Percentiles rank a stretch among this genome's conserved stretches.
These are phyloP conservation scores for Phytophthora nicotianae DNA, from an alignment of 352 stramenopile species.

Conservation along the genomic window DNA sequence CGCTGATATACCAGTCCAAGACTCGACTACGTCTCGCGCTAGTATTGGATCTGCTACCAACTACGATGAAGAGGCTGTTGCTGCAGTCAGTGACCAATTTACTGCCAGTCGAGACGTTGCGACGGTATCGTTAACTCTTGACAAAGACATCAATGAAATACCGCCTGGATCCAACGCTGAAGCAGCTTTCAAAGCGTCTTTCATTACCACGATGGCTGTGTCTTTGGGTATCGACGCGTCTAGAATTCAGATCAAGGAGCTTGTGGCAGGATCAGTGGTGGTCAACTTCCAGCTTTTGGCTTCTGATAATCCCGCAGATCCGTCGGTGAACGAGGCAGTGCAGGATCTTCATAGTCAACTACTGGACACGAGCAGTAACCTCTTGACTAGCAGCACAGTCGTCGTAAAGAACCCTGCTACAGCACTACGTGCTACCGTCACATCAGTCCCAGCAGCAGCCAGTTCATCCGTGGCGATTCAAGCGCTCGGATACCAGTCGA, in stretches of 20 bases:
- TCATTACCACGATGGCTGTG: constrained; percentile 36
- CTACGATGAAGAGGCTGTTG: constrained; percentile 41
- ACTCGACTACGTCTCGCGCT: constrained; percentile 28
- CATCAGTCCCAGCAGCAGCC: constrained; percentile 14
- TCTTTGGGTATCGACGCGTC: constrained; percentile 56
- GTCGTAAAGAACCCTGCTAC: constrained; percentile 36
- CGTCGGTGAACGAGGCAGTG: constrained; percentile 52
- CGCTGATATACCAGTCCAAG: constrained; percentile 42
- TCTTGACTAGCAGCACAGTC: constrained; percentile 41
- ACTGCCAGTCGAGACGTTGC: constrained; percentile 54
- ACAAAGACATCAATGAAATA: constrained; percentile 66
- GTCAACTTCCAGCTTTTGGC: constrained; percentile 67
- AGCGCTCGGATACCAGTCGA: constrained; percentile 61
- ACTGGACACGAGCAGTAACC: constrained; percentile 36
- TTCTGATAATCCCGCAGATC: constrained; percentile 52
- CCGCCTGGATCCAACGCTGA: constrained; percentile 57
- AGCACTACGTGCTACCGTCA: constrained; percentile 41
- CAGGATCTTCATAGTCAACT: constrained; percentile 52
- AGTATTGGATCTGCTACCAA: constrained; percentile 14
- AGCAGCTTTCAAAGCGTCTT: constrained; percentile 50
- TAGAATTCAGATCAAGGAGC: constrained; percentile 54
- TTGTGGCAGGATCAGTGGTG: constrained; percentile 64
- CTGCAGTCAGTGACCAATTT: constrained; percentile 38
- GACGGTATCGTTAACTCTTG: constrained; percentile 52
- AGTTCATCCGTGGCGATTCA: constrained; percentile 39